Percentiles rank a stretch among this genome's conserved stretches.
These are phyloP conservation scores for Penicillium herquei DNA, from an alignment of 495 filamentous ascomycete species.

Conservation along the genomic window DNA sequence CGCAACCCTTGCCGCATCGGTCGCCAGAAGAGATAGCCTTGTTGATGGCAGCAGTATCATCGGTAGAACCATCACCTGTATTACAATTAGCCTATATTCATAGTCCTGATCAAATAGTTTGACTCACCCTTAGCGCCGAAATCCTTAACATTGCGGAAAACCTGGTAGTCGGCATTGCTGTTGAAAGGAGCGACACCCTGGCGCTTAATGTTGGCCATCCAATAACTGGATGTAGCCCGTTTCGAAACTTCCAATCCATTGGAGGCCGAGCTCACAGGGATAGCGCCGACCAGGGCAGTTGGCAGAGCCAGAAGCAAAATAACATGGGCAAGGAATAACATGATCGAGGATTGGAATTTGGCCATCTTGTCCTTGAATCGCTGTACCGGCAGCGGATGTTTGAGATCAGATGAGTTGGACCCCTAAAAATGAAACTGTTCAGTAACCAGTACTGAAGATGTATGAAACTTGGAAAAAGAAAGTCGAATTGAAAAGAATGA, in stretches of 20 bases:
- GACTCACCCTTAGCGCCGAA: slow-evolving; percentile 66
- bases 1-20: slow-evolving; percentile 76
- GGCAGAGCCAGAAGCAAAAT: slow-evolving; percentile 39
- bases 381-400: slow-evolving; percentile 38
- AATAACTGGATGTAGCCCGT: slow-evolving; percentile 53
- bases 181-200: slow-evolving; percentile 69
- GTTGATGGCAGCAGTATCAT: slow-evolving; percentile 91
- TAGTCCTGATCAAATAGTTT: slow-evolving; percentile 11
- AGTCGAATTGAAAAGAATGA: slow-evolving; percentile 10
- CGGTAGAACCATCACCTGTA: slow-evolving; percentile 70
- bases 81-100: slow-evolving; percentile 17
- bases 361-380: slow-evolving; percentile 27
- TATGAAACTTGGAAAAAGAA: not conserved
- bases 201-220: slow-evolving; percentile 70
- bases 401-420: slow-evolving; percentile 3
- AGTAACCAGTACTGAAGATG: slow-evolving; percentile 35
- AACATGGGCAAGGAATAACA: slow-evolving; percentile 36
- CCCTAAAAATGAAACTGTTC: slow-evolving; percentile 21
- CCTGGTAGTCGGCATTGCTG: slow-evolving; percentile 56
- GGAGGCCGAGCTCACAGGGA: slow-evolving; percentile 29
- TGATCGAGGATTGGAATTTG: slow-evolving; percentile 23
- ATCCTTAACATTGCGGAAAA: slow-evolving; percentile 87
- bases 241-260: slow-evolving; percentile 18
- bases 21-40: slow-evolving; percentile 71
- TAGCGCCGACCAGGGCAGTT: slow-evolving; percentile 40